A percentile compares a stretch with the other conserved stretches of the same genome.
These are phyloP conservation scores for Volvox reticuliferus DNA, from an alignment of 139 green algal genomes.

Conservation along the genomic window DNA sequence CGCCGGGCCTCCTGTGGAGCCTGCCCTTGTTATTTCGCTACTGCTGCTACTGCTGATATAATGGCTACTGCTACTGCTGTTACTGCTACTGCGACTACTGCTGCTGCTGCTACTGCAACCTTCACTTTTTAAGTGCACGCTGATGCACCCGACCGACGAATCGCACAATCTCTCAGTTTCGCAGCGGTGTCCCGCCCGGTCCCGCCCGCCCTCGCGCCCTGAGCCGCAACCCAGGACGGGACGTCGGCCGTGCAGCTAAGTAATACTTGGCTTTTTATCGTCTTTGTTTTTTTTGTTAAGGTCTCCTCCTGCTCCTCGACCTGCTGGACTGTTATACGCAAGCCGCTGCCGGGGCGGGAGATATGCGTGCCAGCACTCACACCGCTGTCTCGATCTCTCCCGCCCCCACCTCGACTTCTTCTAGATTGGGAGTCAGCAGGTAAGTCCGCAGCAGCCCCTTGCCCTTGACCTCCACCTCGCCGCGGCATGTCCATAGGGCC, in stretches of 20 bases:
- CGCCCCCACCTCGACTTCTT: too few species aligned
- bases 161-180: too few species aligned
- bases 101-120: background rate
- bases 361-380: background rate
- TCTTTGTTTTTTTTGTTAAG: too few species aligned
- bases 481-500: background rate
- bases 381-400: background rate
- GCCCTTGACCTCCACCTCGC: slow-evolving; percentile 60
- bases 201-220: too few species aligned
- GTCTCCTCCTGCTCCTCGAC: background rate
- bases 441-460: slow-evolving; percentile 44
- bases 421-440: background rate
- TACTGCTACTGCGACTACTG: background rate
- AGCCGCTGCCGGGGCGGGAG: background rate
- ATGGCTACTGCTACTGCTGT: background rate
- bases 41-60: background rate
- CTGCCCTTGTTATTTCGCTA: background rate
- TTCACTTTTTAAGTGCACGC: too few species aligned
- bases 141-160: background rate
- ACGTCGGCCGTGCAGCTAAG: too few species aligned
- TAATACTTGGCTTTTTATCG: too few species aligned
- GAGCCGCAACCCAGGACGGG: too few species aligned
- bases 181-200: too few species aligned
- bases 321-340: background rate
- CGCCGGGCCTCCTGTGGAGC: background rate